Conservation (phyloP, 139 green algal species). For the Asterochloris erici region DNA sequence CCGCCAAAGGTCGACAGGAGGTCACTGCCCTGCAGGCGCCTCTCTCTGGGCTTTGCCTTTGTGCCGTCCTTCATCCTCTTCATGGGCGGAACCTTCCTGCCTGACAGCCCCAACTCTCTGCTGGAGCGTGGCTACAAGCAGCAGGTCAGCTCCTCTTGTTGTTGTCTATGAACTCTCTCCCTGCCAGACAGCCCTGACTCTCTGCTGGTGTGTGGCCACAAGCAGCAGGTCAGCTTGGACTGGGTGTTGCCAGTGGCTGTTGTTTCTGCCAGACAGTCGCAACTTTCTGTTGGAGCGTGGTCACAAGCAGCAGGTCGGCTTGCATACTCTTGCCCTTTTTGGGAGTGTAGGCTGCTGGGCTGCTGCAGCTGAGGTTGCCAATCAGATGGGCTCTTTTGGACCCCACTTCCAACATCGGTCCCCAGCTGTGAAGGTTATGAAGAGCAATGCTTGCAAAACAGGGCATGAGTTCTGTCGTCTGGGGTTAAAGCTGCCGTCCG, state of each 20-base stretch:
- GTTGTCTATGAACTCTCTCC: neutral
- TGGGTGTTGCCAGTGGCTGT: neutral
- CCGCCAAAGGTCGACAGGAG: too few species aligned
- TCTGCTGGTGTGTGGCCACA: constrained; percentile 51
- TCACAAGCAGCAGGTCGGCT: constrained; percentile 28
- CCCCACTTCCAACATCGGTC: too few species aligned
- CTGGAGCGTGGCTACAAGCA: constrained; percentile 48
- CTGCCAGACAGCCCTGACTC: neutral
- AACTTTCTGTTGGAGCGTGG: constrained; percentile 65
- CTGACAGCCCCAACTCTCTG: constrained; percentile 75
- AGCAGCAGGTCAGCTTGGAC: constrained; percentile 25
- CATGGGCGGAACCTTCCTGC: constrained; percentile 53
- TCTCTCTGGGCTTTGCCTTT: constrained; percentile 46
- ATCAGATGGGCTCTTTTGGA: too few species aligned
- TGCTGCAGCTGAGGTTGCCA: neutral
- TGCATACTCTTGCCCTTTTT: neutral
- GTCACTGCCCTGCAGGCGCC: constrained; percentile 28
- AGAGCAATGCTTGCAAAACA: too few species aligned
- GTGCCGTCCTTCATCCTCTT: constrained; percentile 47
- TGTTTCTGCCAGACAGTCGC: constrained; percentile 68
- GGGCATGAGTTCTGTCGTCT: too few species aligned
- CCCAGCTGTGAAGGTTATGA: too few species aligned
- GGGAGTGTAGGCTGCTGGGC: neutral
- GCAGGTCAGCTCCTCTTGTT: constrained; percentile 14
- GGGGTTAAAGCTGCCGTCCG: too few species aligned